Base-by-base conservation (phyloP, 2,329 filamentous ascomycete genomes). In the Pseudogymnoascus sp. region DNA sequence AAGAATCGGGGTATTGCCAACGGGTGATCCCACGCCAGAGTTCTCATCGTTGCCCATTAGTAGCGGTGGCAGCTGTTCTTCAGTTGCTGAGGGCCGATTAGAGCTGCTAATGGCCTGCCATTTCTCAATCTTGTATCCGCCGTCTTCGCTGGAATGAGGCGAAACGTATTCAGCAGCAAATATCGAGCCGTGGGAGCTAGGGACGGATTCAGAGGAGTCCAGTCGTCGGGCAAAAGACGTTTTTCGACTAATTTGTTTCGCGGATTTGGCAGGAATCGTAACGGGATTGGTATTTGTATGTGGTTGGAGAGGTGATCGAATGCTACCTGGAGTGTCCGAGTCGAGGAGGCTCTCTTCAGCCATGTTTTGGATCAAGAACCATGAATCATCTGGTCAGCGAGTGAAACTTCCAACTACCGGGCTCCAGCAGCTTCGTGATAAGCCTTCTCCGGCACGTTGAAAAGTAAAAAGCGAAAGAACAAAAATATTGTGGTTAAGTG, bases 121-220 rank as follows among this genome's bases (percentile, higher is more conserved):
- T 38, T 65, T 42, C 21, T 70, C 67, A 16, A 65, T 62, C 62
- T 64, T 65, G 42, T 68, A 62, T 14, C 50, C 59, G 42, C 64
- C 70, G 6, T 70, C 70, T 13, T 72, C 71, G 60, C 70, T 72
- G 56, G 71, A 72, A 59, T 67, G 70, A 6, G 68, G 69, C 1
- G 76, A 76, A 24, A 75, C 65, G 63, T 69, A 74, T n/a, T 68
- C 67, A 31, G 76, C 75, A 64, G 77, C 74, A 66, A 70, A 76
- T 29, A 77, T 70, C 14, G 75, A 77, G 50, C 70, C 68, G 62
- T 75, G 74, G 2, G 72, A 67, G 65, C 75, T 77, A 2, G 74
- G 72, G 24, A 66, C 67, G 13, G 71, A 72, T 59, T 77, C 74
- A 1, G 75, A 76, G 2, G 76, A 77, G 64, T 77, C 74, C 2